Percentiles rank a stretch among this genome's conserved stretches.
Conservation (phyloP, 306 rosid species). For the Quercus berberidifolia region DNA sequence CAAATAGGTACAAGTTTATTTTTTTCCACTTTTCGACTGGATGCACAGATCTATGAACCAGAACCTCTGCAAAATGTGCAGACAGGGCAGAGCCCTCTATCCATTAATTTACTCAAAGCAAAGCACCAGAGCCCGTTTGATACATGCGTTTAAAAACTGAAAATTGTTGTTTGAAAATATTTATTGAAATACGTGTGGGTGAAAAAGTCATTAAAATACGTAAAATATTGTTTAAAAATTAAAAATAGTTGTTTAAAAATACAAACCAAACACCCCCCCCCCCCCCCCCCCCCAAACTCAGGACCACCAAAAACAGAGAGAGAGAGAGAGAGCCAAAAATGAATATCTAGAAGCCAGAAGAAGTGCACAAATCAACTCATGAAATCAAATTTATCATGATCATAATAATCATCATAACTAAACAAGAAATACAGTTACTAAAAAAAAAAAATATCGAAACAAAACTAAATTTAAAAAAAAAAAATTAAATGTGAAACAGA, state of each 20-base stretch:
- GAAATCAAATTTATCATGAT: background rate
- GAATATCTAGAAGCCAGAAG: background rate
- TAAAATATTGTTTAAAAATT: too few species aligned
- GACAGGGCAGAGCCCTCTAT: background rate
- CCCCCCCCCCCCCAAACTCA: too few species aligned
- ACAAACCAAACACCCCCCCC: too few species aligned
- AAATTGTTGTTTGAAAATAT: too few species aligned
- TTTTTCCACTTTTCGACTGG: background rate
- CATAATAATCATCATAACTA: background rate
- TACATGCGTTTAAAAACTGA: too few species aligned
- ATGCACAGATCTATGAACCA: background rate
- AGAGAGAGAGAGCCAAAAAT: background rate
- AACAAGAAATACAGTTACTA: background rate
- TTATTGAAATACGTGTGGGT: too few species aligned
- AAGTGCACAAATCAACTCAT: background rate
- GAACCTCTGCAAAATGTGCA: background rate
- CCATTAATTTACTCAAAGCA: background rate
- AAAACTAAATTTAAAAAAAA: background rate
- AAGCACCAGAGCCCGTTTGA: too few species aligned
- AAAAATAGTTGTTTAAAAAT: too few species aligned
- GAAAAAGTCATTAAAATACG: too few species aligned
- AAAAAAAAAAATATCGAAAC: background rate
- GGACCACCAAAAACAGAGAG: background rate
- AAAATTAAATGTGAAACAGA: too few species aligned
- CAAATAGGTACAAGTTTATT: background rate